Evolutionary conservation across 1,284 basidiomycete species (phyloP).

Genomic region (Cryptococcus wingfieldii): DNA sequence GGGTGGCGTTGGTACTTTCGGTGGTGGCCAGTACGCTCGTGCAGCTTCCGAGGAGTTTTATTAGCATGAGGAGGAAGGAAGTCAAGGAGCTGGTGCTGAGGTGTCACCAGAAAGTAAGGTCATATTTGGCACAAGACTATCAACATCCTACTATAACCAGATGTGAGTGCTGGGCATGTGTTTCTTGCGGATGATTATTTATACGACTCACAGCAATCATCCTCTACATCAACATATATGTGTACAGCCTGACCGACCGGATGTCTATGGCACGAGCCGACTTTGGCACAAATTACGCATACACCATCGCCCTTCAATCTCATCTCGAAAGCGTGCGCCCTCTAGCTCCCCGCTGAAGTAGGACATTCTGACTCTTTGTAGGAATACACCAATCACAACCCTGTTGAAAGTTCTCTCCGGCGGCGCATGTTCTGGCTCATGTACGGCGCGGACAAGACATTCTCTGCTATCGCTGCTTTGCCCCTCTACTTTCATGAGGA

Average conservation of each 20-base stretch:
- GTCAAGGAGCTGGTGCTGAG: slow-evolving; percentile 29
- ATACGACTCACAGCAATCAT: slow-evolving; percentile 8
- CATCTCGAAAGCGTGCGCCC: slow-evolving; percentile 36
- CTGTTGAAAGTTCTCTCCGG: slow-evolving; percentile 35
- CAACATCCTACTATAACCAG: slow-evolving; percentile 7
- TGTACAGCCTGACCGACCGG: background rate
- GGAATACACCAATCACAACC: slow-evolving; percentile 33
- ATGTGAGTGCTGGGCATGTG: slow-evolving; percentile 6
- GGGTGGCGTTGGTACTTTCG: slow-evolving; percentile 32
- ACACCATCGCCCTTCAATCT: slow-evolving; percentile 28
- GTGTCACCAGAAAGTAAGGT: slow-evolving; percentile 23
- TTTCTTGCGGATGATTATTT: background rate
- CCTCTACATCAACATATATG: slow-evolving; percentile 11
- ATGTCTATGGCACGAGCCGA: slow-evolving; percentile 18
- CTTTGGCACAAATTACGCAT: slow-evolving; percentile 36
- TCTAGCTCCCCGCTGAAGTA: background rate
- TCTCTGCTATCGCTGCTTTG: slow-evolving; percentile 49
- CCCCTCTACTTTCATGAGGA: slow-evolving; percentile 78
- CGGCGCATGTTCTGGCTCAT: slow-evolving; percentile 42
- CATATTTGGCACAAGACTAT: slow-evolving; percentile 29
- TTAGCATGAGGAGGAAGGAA: slow-evolving; percentile 34
- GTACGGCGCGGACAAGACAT: slow-evolving; percentile 43
- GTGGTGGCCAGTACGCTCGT: slow-evolving; percentile 40
- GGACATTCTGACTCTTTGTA: slow-evolving; percentile 9
- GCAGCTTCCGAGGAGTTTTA: slow-evolving; percentile 37